Conservation (phyloP, 768 basidiomycete species). For the Gymnopilus junonius region DNA sequence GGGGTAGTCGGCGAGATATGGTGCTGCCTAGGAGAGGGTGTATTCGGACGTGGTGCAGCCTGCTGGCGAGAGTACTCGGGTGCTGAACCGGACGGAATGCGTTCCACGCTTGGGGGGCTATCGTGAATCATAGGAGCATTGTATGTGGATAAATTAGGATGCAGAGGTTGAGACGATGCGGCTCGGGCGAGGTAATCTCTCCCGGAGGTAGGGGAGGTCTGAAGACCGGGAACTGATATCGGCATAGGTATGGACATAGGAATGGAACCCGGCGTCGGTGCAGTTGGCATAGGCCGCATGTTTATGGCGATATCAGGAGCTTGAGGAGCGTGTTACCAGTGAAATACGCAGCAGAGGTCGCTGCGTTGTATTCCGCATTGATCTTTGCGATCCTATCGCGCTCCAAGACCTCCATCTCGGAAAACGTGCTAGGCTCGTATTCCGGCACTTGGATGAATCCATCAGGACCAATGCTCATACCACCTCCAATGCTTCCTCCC, state of each 20-base stretch:
- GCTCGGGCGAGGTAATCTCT: constrained; percentile 12
- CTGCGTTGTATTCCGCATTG: constrained; percentile 45
- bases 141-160: constrained; percentile 17
- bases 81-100: constrained; percentile 23
- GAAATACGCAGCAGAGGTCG: constrained; percentile 32
- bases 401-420: constrained; percentile 45
- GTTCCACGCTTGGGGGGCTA: constrained; percentile 29
- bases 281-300: neutral
- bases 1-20: neutral
- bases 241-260: constrained; percentile 1
- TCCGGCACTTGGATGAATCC: constrained; percentile 17
- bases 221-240: neutral
- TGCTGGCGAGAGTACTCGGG: constrained; percentile 1
- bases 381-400: constrained; percentile 41
- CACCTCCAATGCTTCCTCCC: neutral
- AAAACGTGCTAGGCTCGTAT: constrained; percentile 31
- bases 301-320: neutral
- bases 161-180: constrained; percentile 20
- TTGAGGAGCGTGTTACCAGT: constrained; percentile 18
- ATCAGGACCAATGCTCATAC: neutral
- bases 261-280: constrained; percentile 7
- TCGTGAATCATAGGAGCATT: constrained; percentile 5
- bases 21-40: neutral
- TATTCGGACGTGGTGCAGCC: neutral
- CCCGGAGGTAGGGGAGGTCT: constrained; percentile 10